phyloP scores from a whole-genome alignment of 176 grass and related monocot species.

The bread wheat (Triticum aestivum) region DNA sequence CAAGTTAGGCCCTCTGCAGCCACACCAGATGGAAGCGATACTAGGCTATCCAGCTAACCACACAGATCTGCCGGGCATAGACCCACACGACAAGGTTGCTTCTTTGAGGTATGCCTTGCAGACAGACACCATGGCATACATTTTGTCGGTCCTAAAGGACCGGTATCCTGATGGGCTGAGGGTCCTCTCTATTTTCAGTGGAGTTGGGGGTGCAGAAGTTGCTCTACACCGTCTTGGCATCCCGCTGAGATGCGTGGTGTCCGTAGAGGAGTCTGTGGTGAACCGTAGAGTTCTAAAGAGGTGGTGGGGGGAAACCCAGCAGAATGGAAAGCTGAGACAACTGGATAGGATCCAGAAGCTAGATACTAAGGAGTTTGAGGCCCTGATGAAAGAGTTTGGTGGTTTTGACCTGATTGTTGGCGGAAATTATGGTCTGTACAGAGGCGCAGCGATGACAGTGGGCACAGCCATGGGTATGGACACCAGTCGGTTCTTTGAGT shows the following conservation, averaged over 20 bases:
- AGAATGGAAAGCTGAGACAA: constrained; percentile 58
- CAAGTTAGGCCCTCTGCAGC: constrained; percentile 57
- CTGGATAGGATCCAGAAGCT: constrained; percentile 42
- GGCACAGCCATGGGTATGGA: neutral
- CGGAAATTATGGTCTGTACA: neutral
- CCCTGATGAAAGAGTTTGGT: neutral
- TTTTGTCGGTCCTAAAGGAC: constrained; percentile 61
- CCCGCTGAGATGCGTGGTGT: constrained; percentile 59
- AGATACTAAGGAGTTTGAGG: neutral
- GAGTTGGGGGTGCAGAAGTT: constrained; percentile 64
- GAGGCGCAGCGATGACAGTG: neutral
- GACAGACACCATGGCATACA: constrained; percentile 48
- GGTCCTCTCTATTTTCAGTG: constrained; percentile 64
- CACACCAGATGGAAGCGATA: constrained; percentile 55
- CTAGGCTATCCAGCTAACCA: constrained; percentile 68
- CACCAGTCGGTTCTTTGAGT: neutral
- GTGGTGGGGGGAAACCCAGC: constrained; percentile 63
- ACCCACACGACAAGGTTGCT: constrained; percentile 33
- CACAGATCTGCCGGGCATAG: constrained; percentile 43
- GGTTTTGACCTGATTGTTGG: neutral
- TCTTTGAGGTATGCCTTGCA: constrained; percentile 56
- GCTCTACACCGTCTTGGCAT: constrained; percentile 62
- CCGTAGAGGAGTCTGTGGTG: constrained; percentile 61
- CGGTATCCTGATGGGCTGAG: constrained; percentile 59
- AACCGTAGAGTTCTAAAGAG: constrained; percentile 57